These are phyloP conservation scores for Salix exigua DNA, from an alignment of 345 rosid genomes.

Conservation along the genomic window DNA sequence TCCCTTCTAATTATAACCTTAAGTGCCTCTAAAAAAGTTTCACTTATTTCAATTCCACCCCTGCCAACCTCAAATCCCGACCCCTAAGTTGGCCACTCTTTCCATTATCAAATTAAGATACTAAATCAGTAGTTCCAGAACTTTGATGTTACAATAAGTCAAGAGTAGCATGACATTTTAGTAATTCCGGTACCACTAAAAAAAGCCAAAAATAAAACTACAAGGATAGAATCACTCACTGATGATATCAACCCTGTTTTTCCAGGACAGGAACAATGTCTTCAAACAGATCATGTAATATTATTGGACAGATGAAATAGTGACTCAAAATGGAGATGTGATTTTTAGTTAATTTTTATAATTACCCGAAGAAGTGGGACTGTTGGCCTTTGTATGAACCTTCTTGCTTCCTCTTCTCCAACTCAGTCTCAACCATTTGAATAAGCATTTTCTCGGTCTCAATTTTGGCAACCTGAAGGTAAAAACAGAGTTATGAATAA, in stretches of 20 bases:
- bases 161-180: not conserved
- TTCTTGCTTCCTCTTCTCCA: constrained; percentile 76
- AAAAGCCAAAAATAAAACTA: not conserved
- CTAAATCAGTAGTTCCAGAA: not conserved
- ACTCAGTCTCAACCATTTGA: constrained; percentile 93
- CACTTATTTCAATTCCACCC: no score
- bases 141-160: not conserved
- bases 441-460: constrained; percentile 98
- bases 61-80: no score
- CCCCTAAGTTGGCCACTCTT: no score
- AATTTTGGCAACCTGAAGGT: constrained; percentile 76
- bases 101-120: not conserved
- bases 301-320: not conserved
- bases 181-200: not conserved
- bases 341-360: not conserved
- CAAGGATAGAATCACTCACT: constrained; percentile 32
- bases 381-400: constrained; percentile 56
- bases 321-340: not conserved
- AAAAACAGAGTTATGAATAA: constrained; percentile 2
- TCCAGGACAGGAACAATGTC: constrained; percentile 13
- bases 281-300: not conserved
- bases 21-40: no score
- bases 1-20: no score
- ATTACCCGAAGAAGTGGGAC: constrained; percentile 95
- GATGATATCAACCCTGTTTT: constrained; percentile 91